A percentile compares a stretch with the other conserved stretches of the same genome.
phyloP scores from a whole-genome alignment of 257 asterid species.

The Solanum pinnatisectum region DNA sequence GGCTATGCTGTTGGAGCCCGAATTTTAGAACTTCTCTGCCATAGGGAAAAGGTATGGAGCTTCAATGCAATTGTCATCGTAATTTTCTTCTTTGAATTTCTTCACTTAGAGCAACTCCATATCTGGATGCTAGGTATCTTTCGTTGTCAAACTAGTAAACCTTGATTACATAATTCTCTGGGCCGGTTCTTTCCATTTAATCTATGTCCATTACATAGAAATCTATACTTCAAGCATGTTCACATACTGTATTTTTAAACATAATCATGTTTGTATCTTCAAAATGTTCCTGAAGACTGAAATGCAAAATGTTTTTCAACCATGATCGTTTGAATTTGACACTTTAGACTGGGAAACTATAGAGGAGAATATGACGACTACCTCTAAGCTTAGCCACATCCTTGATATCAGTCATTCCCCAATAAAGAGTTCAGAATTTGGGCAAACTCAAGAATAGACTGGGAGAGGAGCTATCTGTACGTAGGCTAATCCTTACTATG shows the following conservation, averaged over 20 bases:
- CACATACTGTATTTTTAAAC: background rate
- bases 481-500: background rate
- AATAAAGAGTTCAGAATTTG: background rate
- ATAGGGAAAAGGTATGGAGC: slow-evolving; percentile 59
- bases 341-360: background rate
- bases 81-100: background rate
- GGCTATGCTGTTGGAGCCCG: slow-evolving; percentile 77
- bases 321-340: background rate
- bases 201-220: background rate
- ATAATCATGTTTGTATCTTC: background rate
- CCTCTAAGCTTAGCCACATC: background rate
- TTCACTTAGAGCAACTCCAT: background rate
- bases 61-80: background rate
- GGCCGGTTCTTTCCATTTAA: background rate
- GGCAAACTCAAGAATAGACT: background rate
- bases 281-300: background rate
- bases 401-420: background rate
- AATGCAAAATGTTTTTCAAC: background rate
- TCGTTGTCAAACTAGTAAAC: background rate
- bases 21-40: slow-evolving; percentile 78
- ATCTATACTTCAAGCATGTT: background rate
- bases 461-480: background rate
- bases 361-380: background rate
- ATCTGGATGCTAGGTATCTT: background rate
- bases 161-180: background rate